Percentiles rank a stretch among this genome's conserved stretches.
phyloP scores from a whole-genome alignment of 441 rosid genomes.

The Rhodomyrtus psidioides region DNA sequence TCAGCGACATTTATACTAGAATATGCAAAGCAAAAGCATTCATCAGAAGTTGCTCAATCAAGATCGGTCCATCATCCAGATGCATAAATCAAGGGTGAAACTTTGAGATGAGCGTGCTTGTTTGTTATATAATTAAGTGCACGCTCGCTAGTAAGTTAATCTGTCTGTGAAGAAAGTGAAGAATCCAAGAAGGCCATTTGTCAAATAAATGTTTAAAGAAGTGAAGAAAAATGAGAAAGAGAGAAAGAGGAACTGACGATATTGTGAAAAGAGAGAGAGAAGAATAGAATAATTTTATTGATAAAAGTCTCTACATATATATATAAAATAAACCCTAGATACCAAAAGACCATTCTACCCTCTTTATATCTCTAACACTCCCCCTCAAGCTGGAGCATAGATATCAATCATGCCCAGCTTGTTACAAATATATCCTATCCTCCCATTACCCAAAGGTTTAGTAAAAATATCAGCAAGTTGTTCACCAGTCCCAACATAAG shows the following conservation, averaged over 20 bases:
- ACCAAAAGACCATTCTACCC: no score
- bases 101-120: neutral
- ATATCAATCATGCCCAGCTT: no score
- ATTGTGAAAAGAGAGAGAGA: no score
- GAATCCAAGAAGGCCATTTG: neutral
- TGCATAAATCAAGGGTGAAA: neutral
- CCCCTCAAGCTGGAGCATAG: no score
- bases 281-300: no score
- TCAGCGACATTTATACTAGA: slow-evolving; percentile 43
- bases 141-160: neutral
- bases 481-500: no score
- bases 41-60: neutral
- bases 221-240: neutral
- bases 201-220: neutral
- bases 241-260: neutral
- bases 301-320: no score
- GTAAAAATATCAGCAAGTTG: no score
- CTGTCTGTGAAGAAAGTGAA: neutral
- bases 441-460: no score
- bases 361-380: no score
- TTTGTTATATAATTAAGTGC: neutral
- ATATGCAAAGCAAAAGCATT: slow-evolving; percentile 11
- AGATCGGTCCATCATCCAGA: neutral
- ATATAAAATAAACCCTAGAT: no score
- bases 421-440: no score